These are phyloP conservation scores for Pisolithus marmoratus DNA, from an alignment of 768 basidiomycete genomes.

Conservation along the genomic window DNA sequence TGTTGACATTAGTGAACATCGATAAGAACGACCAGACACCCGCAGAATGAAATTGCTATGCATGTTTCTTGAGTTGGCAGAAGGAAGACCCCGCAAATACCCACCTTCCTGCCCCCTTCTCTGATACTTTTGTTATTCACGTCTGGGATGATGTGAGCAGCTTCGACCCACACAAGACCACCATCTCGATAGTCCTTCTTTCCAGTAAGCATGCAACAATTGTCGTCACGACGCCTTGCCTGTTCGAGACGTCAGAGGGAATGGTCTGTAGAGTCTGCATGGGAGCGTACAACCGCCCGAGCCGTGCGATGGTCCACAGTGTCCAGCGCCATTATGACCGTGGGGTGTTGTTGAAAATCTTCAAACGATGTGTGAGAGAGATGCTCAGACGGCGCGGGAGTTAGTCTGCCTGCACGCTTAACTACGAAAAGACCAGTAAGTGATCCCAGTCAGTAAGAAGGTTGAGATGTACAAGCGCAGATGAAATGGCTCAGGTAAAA, in stretches of 20 bases:
- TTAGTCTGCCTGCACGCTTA: conserved; percentile 8
- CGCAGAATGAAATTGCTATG: conserved; percentile 1
- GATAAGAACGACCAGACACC: conserved; percentile 1
- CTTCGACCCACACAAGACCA: too few relatives aligned
- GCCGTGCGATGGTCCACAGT: conserved; percentile 6
- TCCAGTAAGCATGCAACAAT: conserved; percentile 12
- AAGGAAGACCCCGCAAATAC: neutral
- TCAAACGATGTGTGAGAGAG: conserved; percentile 15
- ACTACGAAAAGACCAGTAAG: too few relatives aligned
- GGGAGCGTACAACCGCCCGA: conserved; percentile 5
- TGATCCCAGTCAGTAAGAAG: neutral
- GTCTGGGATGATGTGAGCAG: too few relatives aligned
- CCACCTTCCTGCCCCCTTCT: neutral
- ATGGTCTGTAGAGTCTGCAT: neutral
- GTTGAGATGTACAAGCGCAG: neutral
- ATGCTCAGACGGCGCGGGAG: conserved; percentile 12
- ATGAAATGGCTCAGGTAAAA: neutral
- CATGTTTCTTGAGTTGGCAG: neutral
- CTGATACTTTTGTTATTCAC: too few relatives aligned
- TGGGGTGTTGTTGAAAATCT: neutral
- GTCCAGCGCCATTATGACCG: conserved; percentile 3
- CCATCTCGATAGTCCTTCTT: too few relatives aligned
- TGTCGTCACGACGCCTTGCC: conserved; percentile 18
- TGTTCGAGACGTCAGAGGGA: conserved; percentile 2
- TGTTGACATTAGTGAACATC: conserved; percentile 5